Evolutionary conservation across 1,139 yeast genomes (phyloP).

Genomic region (Groenewaldozyma sp.): DNA sequence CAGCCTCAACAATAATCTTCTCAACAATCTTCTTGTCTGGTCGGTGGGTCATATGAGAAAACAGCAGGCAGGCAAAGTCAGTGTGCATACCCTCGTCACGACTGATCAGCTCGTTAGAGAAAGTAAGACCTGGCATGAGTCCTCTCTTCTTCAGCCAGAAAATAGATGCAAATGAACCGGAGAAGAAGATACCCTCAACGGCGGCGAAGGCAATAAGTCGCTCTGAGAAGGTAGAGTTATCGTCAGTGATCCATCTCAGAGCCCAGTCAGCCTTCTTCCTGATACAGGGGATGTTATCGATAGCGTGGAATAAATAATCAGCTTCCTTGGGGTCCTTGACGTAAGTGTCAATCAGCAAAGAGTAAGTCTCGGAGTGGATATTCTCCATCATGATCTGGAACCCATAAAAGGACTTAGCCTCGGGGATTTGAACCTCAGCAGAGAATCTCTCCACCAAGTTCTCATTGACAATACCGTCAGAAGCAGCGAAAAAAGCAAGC

Average conservation of each 20-base stretch:
- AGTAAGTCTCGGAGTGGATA: conserved; percentile 95
- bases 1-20: conserved; percentile 90
- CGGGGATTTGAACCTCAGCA: conserved; percentile 95
- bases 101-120: conserved; percentile 92
- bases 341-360: conserved; percentile 86
- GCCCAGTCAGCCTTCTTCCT: conserved; percentile 98
- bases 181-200: conserved; percentile 96
- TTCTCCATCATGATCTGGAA: conserved; percentile 99
- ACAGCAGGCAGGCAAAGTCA: conserved; percentile 92
- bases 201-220: conserved; percentile 98
- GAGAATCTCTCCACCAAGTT: conserved; percentile 94
- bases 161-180: conserved; percentile 95
- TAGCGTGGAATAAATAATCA: conserved; percentile 81
- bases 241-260: conserved; percentile 85
- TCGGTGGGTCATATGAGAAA: conserved; percentile 84
- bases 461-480: conserved; percentile 96
- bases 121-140: conserved; percentile 95
- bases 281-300: conserved; percentile 88
- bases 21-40: conserved; percentile 73
- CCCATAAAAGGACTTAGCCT: conserved; percentile 97
- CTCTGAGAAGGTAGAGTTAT: conserved; percentile 83
- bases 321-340: conserved; percentile 92
- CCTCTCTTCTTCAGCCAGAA: conserved; percentile 98
- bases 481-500: conserved; percentile 96
- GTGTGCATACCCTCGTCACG: conserved; percentile 99